These are phyloP conservation scores for Fusarium floridanum DNA, from an alignment of 2,329 filamentous ascomycete species.

Conservation along the genomic window DNA sequence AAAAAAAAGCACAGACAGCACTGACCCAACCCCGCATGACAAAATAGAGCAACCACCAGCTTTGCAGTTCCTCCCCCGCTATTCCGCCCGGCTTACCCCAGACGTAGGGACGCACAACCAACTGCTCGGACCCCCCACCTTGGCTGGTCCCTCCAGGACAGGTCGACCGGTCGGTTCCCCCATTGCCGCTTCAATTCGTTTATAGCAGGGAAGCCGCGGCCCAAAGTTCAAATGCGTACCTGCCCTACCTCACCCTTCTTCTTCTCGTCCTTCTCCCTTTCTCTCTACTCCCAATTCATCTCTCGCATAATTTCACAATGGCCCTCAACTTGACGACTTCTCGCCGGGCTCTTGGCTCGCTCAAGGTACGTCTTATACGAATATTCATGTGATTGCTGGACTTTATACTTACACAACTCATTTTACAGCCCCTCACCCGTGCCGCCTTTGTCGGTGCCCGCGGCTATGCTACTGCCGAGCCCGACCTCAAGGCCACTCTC, in stretches of 20 bases:
- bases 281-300: constrained; percentile 4
- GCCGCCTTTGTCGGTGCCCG: constrained; percentile 56
- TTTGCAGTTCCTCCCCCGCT: constrained; percentile 31
- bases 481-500: constrained; percentile 89
- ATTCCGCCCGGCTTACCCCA: constrained; percentile 43
- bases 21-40: constrained; percentile 34
- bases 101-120: constrained; percentile 13
- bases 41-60: constrained; percentile 29
- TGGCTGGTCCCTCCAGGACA: background rate
- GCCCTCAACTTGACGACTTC: constrained; percentile 73
- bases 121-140: constrained; percentile 27
- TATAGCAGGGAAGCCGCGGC: constrained; percentile 44
- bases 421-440: constrained; percentile 48
- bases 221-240: constrained; percentile 23
- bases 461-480: constrained; percentile 82
- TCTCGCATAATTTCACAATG: constrained; percentile 60
- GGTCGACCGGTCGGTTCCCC: background rate
- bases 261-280: constrained; percentile 2
- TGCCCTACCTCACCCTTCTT: constrained; percentile 14
- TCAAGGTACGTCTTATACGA: constrained; percentile 65
- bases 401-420: constrained; percentile 17
- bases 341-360: constrained; percentile 71
- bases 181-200: constrained; percentile 39
- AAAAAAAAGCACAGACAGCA: constrained; percentile 11
- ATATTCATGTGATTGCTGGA: background rate